Evolutionary conservation across 2,329 filamentous ascomycete species (phyloP).

Genomic region (Paramyrothecium roridum): DNA sequence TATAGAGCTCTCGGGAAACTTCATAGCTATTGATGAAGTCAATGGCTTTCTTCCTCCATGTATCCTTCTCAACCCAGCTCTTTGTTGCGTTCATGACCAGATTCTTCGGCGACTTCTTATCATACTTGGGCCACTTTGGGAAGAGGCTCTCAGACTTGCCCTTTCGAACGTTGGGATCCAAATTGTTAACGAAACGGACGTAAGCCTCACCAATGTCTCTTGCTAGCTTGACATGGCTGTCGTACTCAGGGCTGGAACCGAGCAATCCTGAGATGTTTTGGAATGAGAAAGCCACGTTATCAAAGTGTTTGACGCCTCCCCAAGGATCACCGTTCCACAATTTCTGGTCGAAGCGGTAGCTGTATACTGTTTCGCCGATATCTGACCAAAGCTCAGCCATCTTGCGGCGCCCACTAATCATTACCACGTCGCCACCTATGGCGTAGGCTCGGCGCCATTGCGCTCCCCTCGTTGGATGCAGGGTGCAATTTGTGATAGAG

Average conservation of each 20-base stretch:
- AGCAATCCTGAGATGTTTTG: slow-evolving; percentile 46
- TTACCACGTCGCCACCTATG: slow-evolving; percentile 45
- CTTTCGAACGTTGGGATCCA: slow-evolving; percentile 35
- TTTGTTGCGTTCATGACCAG: slow-evolving; percentile 41
- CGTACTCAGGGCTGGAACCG: slow-evolving; percentile 39
- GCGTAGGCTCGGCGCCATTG: slow-evolving; percentile 42
- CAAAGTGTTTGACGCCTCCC: slow-evolving; percentile 42
- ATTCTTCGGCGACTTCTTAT: slow-evolving; percentile 33
- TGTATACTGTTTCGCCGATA: slow-evolving; percentile 33
- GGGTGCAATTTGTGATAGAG: slow-evolving; percentile 15
- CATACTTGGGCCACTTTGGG: slow-evolving; percentile 39
- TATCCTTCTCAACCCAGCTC: slow-evolving; percentile 43
- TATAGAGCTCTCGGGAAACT: slow-evolving; percentile 18
- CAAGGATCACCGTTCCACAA: slow-evolving; percentile 35
- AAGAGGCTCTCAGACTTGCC: slow-evolving; percentile 16
- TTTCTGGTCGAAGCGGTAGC: slow-evolving; percentile 48
- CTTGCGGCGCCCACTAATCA: slow-evolving; percentile 43
- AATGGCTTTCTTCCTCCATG: slow-evolving; percentile 44
- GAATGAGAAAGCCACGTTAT: slow-evolving; percentile 48
- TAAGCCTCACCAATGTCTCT: slow-evolving; percentile 37
- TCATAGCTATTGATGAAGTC: slow-evolving; percentile 17
- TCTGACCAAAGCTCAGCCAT: slow-evolving; percentile 38
- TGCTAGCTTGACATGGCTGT: slow-evolving; percentile 30
- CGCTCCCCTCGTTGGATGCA: slow-evolving; percentile 22
- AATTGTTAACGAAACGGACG: slow-evolving; percentile 37